Evolutionary conservation across 306 rosid genomes (phyloP).

Genomic region (Chamaecrista fasciculata): DNA sequence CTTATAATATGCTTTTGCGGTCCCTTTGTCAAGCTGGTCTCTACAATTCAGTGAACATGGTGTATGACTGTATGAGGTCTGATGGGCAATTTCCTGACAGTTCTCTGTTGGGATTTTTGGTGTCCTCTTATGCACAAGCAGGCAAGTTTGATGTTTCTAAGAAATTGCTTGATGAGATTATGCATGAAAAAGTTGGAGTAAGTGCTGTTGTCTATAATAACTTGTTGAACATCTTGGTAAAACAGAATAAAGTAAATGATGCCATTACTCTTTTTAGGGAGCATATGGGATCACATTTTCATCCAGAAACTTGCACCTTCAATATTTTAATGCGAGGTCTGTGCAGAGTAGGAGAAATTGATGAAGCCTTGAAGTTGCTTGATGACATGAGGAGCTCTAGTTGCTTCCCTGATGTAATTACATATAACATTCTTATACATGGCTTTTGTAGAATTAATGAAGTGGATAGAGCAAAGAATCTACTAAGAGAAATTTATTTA

Average conservation of each 20-base stretch:
- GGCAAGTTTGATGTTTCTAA: conserved; percentile 53
- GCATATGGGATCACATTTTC: conserved; percentile 38
- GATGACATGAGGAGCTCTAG: conserved; percentile 58
- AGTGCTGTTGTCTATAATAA: conserved; percentile 55
- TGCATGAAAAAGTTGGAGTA: conserved; percentile 38
- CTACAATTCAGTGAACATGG: conserved; percentile 53
- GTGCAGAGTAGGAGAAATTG: conserved; percentile 49
- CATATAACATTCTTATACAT: conserved; percentile 67
- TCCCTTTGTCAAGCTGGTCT: conserved; percentile 69
- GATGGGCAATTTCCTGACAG: conserved; percentile 66
- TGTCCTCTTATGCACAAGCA: conserved; percentile 55
- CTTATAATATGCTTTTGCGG: conserved; percentile 64
- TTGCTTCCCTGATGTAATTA: conserved; percentile 68
- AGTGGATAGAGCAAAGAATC: conserved; percentile 50
- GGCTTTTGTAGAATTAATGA: conserved; percentile 66
- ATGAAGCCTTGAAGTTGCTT: conserved; percentile 58
- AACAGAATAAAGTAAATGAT: conserved; percentile 47
- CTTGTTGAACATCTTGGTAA: conserved; percentile 57
- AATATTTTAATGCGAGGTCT: conserved; percentile 74
- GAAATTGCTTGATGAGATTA: conserved; percentile 51
- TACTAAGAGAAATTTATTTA: conserved; percentile 50
- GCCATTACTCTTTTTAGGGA: conserved; percentile 67
- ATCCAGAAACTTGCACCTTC: conserved; percentile 58
- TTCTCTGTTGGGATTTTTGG: conserved; percentile 54
- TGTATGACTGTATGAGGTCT: conserved; percentile 66